phyloP scores from a whole-genome alignment of 1,284 basidiomycete genomes.

The Leccinum insolens region DNA sequence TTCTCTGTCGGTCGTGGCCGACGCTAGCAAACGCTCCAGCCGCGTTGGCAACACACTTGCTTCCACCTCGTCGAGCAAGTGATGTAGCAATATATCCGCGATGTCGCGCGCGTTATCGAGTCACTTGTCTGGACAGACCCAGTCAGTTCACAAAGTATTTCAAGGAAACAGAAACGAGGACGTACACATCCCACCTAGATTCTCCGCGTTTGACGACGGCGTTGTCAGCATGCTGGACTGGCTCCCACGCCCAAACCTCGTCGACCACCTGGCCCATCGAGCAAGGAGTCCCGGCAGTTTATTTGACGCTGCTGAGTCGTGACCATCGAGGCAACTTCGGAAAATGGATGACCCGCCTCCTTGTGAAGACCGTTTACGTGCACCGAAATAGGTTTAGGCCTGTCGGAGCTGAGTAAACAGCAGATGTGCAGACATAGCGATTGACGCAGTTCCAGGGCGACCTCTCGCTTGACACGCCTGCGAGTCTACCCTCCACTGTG shows the following conservation, averaged over 20 bases:
- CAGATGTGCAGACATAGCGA: slow-evolving; percentile 46
- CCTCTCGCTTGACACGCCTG: slow-evolving; percentile 36
- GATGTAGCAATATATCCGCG: slow-evolving; percentile 67
- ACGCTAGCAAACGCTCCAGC: slow-evolving; percentile 63
- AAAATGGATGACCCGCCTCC: slow-evolving; percentile 50
- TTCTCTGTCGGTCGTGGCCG: slow-evolving; percentile 44
- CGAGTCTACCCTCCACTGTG: slow-evolving; percentile 18
- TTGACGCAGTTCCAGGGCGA: slow-evolving; percentile 60
- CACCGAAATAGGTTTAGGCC: slow-evolving; percentile 68
- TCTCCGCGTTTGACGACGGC: slow-evolving; percentile 61
- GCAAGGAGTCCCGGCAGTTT: slow-evolving; percentile 49
- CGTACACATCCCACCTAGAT: slow-evolving; percentile 57
- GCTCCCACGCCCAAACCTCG: slow-evolving; percentile 83
- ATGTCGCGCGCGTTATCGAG: slow-evolving; percentile 72
- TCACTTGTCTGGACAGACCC: slow-evolving; percentile 58
- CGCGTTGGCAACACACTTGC: slow-evolving; percentile 47
- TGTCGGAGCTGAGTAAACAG: not conserved
- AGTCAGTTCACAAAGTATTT: not conserved
- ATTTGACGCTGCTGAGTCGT: not conserved
- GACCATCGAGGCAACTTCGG: not conserved
- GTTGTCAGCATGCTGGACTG: slow-evolving; percentile 75
- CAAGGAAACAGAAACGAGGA: slow-evolving; percentile 1
- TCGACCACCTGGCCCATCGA: slow-evolving; percentile 51
- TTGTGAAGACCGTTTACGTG: slow-evolving; percentile 87
- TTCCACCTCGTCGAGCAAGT: slow-evolving; percentile 49